Evolutionary conservation across 352 stramenopile species (phyloP).

Genomic region (Phytophthora pistaciae): DNA sequence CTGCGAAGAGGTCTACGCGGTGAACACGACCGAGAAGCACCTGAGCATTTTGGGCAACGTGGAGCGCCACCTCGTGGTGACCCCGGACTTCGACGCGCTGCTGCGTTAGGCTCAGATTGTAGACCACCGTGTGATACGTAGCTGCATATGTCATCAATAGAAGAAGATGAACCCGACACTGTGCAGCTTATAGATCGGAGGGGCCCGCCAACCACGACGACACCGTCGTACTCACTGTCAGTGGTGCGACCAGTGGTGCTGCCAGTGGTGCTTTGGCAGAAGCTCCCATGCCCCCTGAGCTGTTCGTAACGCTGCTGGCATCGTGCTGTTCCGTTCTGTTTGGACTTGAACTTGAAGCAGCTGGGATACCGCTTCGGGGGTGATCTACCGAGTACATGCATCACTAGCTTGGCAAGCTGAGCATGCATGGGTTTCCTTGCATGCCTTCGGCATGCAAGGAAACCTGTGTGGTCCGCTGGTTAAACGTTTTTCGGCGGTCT

Average conservation of each 20-base stretch:
- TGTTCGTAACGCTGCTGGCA: conserved; percentile 18
- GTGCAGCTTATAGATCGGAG: too few species aligned
- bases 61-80: conserved; percentile 85
- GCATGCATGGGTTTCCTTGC: too few species aligned
- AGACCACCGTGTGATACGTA: background rate
- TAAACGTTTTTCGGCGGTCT: background rate
- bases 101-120: conserved; percentile 56
- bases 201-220: too few species aligned
- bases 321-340: conserved; percentile 27
- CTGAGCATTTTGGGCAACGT: conserved; percentile 80
- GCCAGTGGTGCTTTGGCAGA: too few species aligned
- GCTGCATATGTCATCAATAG: conserved; percentile 24
- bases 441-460: too few species aligned
- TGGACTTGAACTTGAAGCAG: conserved; percentile 28
- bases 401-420: too few species aligned
- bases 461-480: background rate
- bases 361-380: background rate
- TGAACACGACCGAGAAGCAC: conserved; percentile 78
- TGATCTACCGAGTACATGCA: background rate
- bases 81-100: conserved; percentile 86
- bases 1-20: conserved; percentile 85
- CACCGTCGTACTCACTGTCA: too few species aligned
- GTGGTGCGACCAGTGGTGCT: too few species aligned
- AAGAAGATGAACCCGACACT: conserved; percentile 9
- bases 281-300: background rate